A percentile compares a stretch with the other conserved stretches of the same genome.
Evolutionary conservation across 768 basidiomycete species (phyloP).

Genomic region (Suillus plorans): DNA sequence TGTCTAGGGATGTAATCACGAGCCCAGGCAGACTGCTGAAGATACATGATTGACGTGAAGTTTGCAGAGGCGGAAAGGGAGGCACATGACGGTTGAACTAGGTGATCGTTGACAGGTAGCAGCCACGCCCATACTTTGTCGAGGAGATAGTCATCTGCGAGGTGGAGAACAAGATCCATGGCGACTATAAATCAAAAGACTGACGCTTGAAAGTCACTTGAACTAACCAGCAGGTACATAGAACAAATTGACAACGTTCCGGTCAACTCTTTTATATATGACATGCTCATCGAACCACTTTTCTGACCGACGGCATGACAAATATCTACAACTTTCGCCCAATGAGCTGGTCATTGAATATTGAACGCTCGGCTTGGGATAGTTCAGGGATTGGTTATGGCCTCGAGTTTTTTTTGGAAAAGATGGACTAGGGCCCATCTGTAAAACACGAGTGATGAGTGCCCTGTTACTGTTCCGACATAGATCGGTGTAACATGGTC

Average conservation of each 20-base stretch:
- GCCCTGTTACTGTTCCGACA: too few relatives aligned
- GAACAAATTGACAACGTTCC: background rate
- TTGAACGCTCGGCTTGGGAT: too few relatives aligned
- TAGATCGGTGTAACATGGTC: too few relatives aligned
- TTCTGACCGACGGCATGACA: conserved; percentile 20
- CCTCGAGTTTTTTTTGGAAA: too few relatives aligned
- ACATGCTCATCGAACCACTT: conserved; percentile 25
- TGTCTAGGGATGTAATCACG: conserved; percentile 83
- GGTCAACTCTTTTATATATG: conserved; percentile 21
- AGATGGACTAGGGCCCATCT: too few relatives aligned
- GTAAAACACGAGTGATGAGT: too few relatives aligned
- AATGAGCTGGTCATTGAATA: too few relatives aligned
- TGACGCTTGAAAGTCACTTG: too few relatives aligned
- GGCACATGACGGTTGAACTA: conserved; percentile 30
- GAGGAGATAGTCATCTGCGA: conserved; percentile 70
- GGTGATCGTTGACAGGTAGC: conserved; percentile 54
- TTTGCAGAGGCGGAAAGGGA: conserved; percentile 24
- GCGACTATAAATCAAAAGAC: background rate
- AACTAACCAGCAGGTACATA: background rate
- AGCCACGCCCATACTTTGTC: conserved; percentile 79
- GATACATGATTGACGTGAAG: conserved; percentile 36
- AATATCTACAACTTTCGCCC: too few relatives aligned
- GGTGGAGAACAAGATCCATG: conserved; percentile 84
- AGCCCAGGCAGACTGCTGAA: conserved; percentile 72
- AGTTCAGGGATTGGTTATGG: too few relatives aligned